Percentiles rank a stretch among this genome's conserved stretches.
These are phyloP conservation scores for Cercospora nicotianae DNA, from an alignment of 2,329 filamentous ascomycete genomes.

Conservation along the genomic window DNA sequence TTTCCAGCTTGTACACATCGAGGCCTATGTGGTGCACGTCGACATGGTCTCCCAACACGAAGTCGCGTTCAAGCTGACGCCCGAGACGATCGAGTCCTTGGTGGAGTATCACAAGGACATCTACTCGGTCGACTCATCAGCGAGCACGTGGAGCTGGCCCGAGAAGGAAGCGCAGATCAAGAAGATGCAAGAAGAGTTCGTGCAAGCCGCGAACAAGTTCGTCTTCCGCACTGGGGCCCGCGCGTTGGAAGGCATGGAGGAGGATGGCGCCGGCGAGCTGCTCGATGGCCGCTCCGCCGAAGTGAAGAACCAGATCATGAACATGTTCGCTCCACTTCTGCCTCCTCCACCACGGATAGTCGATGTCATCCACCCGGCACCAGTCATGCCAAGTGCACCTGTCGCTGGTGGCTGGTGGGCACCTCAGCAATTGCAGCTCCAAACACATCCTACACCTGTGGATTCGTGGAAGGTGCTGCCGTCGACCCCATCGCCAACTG, in stretches of 20 bases:
- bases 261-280: conserved; percentile 92
- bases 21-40: conserved; percentile 97
- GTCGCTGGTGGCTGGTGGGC: conserved; percentile 77
- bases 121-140: conserved; percentile 85
- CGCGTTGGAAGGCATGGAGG: conserved; percentile 91
- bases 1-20: conserved; percentile 88
- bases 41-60: conserved; percentile 98
- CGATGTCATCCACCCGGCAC: conserved; percentile 82
- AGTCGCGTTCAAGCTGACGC: conserved; percentile 95
- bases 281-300: conserved; percentile 89
- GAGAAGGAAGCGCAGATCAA: conserved; percentile 96
- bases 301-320: conserved; percentile 82
- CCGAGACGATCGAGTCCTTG: conserved; percentile 88
- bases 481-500: conserved; percentile 75
- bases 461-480: conserved; percentile 90
- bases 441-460: conserved; percentile 67
- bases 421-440: conserved; percentile 61
- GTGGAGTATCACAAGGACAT: conserved; percentile 96
- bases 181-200: conserved; percentile 94
- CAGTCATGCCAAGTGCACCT: conserved; percentile 74
- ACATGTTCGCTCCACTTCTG: conserved; percentile 79
- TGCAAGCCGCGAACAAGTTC: conserved; percentile 95
- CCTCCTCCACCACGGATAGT: conserved; percentile 85
- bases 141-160: conserved; percentile 89
- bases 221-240: conserved; percentile 87